Conservation (phyloP, 192 early-diverging fungal species). For the Linnemannia zychae region DNA sequence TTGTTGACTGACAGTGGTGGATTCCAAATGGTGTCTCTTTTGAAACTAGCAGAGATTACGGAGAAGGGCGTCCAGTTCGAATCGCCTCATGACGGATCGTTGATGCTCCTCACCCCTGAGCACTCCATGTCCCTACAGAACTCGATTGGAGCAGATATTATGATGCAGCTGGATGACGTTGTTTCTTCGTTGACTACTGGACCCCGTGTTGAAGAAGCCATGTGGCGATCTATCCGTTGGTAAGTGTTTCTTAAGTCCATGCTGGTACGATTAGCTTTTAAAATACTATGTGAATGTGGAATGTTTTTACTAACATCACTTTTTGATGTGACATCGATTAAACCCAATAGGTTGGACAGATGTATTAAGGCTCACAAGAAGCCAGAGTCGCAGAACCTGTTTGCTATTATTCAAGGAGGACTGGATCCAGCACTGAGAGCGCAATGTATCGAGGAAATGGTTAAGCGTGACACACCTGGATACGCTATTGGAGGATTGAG, state of each 20-base stretch:
- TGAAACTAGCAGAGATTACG: conserved; percentile 86
- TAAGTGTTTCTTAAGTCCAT: conserved; percentile 1
- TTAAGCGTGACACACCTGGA: conserved; percentile 83
- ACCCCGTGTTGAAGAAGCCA: conserved; percentile 89
- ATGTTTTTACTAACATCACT: too few relatives aligned
- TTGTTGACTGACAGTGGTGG: conserved; percentile 88
- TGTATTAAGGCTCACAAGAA: conserved; percentile 82
- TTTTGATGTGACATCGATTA: neutral
- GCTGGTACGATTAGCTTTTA: neutral
- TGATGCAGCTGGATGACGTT: conserved; percentile 95
- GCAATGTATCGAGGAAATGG: conserved; percentile 85
- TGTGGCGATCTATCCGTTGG: conserved; percentile 91
- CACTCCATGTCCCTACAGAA: conserved; percentile 91
- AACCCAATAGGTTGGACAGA: conserved; percentile 72
- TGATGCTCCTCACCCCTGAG: conserved; percentile 88
- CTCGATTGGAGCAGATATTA: conserved; percentile 88
- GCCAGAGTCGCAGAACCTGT: conserved; percentile 82
- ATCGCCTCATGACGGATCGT: conserved; percentile 85
- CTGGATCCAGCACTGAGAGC: conserved; percentile 76
- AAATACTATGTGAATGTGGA: too few relatives aligned
- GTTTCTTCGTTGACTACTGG: conserved; percentile 87
- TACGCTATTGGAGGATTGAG: conserved; percentile 90
- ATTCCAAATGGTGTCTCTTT: conserved; percentile 92
- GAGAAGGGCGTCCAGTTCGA: conserved; percentile 90
- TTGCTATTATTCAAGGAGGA: conserved; percentile 93